A percentile compares a stretch with the other conserved stretches of the same genome.
These are phyloP conservation scores for Acacia acuminata DNA, from an alignment of 306 rosid species.

Conservation along the genomic window DNA sequence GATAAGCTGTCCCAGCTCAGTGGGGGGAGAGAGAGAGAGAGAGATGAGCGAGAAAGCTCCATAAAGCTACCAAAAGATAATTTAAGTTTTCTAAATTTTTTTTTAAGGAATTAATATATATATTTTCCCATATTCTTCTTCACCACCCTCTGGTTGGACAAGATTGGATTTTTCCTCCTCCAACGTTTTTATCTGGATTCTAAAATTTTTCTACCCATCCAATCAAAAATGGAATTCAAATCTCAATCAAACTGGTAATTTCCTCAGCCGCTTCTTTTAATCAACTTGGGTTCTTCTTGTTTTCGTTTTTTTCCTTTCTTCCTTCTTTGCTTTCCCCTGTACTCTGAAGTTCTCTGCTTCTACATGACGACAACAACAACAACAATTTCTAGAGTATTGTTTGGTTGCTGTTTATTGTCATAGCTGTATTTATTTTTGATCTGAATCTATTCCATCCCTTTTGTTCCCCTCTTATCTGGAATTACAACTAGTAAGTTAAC, in stretches of 20 bases:
- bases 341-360: slow-evolving; percentile 31
- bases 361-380: slow-evolving; percentile 48
- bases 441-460: slow-evolving; percentile 52
- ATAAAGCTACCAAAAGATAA: slow-evolving; percentile 41
- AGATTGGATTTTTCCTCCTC: slow-evolving; percentile 9
- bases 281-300: slow-evolving; percentile 29
- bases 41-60: slow-evolving; percentile 44
- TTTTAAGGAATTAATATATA: not conserved
- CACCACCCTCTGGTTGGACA: not conserved
- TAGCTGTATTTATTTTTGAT: slow-evolving; percentile 45
- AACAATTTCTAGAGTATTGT: slow-evolving; percentile 44
- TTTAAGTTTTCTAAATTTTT: slow-evolving; percentile 18
- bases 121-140: slow-evolving; percentile 4
- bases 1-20: slow-evolving; percentile 46
- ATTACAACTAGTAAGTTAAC: slow-evolving; percentile 17
- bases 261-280: slow-evolving; percentile 30
- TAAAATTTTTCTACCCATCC: slow-evolving; percentile 23
- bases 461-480: slow-evolving; percentile 24
- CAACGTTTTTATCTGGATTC: slow-evolving; percentile 18
- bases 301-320: not conserved
- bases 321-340: not conserved
- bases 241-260: slow-evolving; percentile 48
- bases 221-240: slow-evolving; percentile 34
- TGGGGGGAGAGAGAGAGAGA: slow-evolving; percentile 27
- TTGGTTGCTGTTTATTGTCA: slow-evolving; percentile 38